Percentiles rank a stretch among this genome's conserved stretches.
Conservation (phyloP, 306 rosid species). For the Fragaria nilgerrensis region DNA sequence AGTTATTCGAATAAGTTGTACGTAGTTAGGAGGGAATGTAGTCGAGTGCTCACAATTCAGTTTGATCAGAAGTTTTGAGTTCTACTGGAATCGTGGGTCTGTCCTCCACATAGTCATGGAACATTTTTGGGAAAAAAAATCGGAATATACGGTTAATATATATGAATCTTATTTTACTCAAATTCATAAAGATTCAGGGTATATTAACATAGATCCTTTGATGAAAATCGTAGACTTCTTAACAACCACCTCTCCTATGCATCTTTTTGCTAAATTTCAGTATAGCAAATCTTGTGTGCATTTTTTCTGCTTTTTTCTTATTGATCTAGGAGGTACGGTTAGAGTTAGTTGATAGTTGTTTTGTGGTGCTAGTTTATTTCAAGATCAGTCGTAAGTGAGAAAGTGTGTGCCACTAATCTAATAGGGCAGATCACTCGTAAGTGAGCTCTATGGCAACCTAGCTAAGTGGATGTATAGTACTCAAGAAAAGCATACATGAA, state of each 20-base stretch:
- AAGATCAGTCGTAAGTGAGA: not conserved
- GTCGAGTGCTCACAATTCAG: not conserved
- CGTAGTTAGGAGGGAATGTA: not conserved
- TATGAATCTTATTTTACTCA: not conserved
- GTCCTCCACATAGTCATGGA: not conserved
- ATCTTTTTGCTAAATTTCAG: not conserved
- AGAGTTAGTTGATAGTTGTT: not conserved
- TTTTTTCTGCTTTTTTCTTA: not conserved
- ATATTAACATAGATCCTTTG: no score
- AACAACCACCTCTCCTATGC: not conserved
- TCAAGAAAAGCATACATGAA: not conserved
- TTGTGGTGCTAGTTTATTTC: not conserved
- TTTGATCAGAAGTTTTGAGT: not conserved
- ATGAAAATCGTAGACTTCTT: not conserved
- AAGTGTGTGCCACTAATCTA: not conserved
- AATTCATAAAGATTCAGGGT: not conserved
- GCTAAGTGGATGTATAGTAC: not conserved
- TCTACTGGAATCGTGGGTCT: not conserved
- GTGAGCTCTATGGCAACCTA: not conserved
- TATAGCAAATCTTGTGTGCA: not conserved
- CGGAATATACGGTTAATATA: not conserved
- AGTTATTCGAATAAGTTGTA: not conserved
- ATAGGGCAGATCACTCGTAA: not conserved
- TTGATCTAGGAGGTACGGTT: not conserved
- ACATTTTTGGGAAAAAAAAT: not conserved